These are phyloP conservation scores for Cyberlindnera saturnus DNA, from an alignment of 805 yeast species.

Conservation along the genomic window DNA sequence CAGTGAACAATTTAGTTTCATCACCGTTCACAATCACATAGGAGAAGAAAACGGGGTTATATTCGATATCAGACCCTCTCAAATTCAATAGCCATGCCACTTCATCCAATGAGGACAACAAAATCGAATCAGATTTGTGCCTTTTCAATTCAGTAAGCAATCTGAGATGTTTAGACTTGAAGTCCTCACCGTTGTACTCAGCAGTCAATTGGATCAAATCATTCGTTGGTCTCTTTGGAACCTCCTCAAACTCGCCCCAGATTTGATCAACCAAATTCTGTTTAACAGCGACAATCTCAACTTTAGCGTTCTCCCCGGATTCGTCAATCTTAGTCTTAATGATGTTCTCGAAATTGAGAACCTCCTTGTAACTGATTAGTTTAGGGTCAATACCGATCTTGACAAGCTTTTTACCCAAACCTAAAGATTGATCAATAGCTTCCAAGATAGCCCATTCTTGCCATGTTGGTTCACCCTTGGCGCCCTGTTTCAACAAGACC, in stretches of 20 bases:
- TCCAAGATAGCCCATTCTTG: slow-evolving; percentile 65
- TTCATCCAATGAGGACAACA: slow-evolving; percentile 77
- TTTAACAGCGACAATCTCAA: slow-evolving; percentile 45
- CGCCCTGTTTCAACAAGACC: slow-evolving; percentile 76
- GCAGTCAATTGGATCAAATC: slow-evolving; percentile 44
- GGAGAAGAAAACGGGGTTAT: slow-evolving; percentile 81
- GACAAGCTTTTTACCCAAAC: slow-evolving; percentile 32
- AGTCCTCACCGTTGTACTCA: slow-evolving; percentile 60
- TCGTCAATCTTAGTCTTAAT: slow-evolving; percentile 24
- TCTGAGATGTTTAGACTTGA: slow-evolving; percentile 48
- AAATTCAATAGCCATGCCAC: slow-evolving; percentile 87
- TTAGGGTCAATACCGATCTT: slow-evolving; percentile 83
- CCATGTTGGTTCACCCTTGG: slow-evolving; percentile 71
- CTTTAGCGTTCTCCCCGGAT: slow-evolving; percentile 27
- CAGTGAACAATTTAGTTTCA: slow-evolving; percentile 46
- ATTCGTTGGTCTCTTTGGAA: slow-evolving; percentile 51
- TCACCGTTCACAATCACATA: slow-evolving; percentile 42
- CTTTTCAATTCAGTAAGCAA: slow-evolving; percentile 32
- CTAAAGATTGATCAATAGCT: slow-evolving; percentile 37
- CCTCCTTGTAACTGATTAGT: slow-evolving; percentile 46
- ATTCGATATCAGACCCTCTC: slow-evolving; percentile 78
- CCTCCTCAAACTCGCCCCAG: slow-evolving; percentile 62
- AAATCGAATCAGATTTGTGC: slow-evolving; percentile 36
- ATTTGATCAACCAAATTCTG: slow-evolving; percentile 68
- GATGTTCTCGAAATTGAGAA: slow-evolving; percentile 22